Evolutionary conservation across 2,329 filamentous ascomycete species (phyloP).

Genomic region (Camillea tinctor): DNA sequence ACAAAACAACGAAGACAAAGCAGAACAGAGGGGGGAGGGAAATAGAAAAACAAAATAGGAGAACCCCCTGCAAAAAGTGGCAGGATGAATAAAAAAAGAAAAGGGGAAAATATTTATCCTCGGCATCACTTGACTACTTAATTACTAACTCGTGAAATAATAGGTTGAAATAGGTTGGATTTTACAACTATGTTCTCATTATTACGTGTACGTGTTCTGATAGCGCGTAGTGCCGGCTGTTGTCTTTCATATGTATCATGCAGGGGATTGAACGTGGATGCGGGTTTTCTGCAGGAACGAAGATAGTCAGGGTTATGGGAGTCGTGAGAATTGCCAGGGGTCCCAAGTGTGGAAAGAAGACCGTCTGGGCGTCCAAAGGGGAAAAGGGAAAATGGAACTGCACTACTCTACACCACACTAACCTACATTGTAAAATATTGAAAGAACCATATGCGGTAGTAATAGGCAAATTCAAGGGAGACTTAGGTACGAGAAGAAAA

Average conservation of each 20-base stretch:
- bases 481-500: too few species aligned
- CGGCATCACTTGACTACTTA: neutral
- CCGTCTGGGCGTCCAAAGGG: neutral
- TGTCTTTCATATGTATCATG: constrained; percentile 21
- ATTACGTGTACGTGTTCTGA: neutral
- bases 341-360: constrained; percentile 15
- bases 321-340: too few species aligned
- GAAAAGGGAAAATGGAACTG: too few species aligned
- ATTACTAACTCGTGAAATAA: constrained; percentile 5
- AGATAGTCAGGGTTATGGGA: neutral
- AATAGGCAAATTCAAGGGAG: too few species aligned
- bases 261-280: constrained; percentile 19
- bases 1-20: neutral
- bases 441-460: too few species aligned
- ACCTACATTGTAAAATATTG: too few species aligned
- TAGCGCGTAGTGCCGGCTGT: constrained; percentile 8
- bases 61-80: neutral
- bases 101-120: neutral
- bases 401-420: too few species aligned
- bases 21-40: too few species aligned
- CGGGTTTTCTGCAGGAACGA: constrained; percentile 6
- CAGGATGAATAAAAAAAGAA: neutral
- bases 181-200: neutral
- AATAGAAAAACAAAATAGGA: neutral
- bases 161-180: neutral